Conservation (phyloP, 768 basidiomycete species). For the Panaeolus cyanescens region DNA sequence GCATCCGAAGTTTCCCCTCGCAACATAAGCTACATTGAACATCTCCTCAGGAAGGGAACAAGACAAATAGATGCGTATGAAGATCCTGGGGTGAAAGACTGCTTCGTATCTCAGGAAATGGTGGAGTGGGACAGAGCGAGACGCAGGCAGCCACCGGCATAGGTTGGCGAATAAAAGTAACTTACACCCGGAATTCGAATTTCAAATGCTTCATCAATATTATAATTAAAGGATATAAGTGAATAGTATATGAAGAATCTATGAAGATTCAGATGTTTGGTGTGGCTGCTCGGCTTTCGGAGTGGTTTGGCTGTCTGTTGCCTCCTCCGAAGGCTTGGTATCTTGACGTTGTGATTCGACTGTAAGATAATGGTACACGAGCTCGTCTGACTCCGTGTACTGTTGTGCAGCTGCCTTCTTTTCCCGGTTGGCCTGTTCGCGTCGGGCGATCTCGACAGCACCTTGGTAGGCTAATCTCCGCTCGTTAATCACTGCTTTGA, state of each 20-base stretch:
- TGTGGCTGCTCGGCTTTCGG: background rate
- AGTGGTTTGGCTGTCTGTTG: background rate
- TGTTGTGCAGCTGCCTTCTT: slow-evolving; percentile 12
- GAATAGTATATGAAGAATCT: background rate
- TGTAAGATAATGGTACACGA: background rate
- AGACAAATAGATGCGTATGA: slow-evolving; percentile 75
- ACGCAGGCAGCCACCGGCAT: background rate
- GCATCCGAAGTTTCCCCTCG: slow-evolving; percentile 63
- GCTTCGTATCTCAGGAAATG: slow-evolving; percentile 76
- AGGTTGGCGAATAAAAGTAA: background rate
- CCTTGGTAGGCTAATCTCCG: slow-evolving; percentile 83
- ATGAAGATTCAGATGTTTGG: background rate
- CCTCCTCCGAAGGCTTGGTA: background rate
- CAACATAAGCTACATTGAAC: slow-evolving; percentile 71
- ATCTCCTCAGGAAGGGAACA: slow-evolving; percentile 68
- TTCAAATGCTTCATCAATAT: background rate
- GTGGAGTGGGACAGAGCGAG: slow-evolving; percentile 54
- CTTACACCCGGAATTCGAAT: background rate
- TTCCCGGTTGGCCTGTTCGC: slow-evolving; percentile 23
- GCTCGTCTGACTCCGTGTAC: background rate
- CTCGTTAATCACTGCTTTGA: slow-evolving; percentile 91
- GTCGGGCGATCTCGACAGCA: slow-evolving; percentile 49
- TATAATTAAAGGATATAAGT: background rate
- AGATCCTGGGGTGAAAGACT: slow-evolving; percentile 66
- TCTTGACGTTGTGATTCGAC: background rate